Conservation (phyloP, 176 grass and related monocot species). For the Miscanthus lutarioriparius region DNA sequence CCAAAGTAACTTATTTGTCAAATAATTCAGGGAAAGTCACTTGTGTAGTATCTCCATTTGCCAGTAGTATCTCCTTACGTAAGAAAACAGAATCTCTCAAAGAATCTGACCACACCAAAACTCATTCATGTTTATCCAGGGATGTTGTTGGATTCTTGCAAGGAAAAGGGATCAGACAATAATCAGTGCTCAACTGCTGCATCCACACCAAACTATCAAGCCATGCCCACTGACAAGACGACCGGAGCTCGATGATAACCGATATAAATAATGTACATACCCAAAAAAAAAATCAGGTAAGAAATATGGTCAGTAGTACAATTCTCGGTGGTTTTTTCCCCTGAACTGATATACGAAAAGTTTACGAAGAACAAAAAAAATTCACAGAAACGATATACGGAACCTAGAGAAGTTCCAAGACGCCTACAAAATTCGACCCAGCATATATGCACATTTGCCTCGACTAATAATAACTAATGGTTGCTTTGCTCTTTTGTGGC, state of each 20-base stretch:
- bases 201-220: constrained; percentile 12
- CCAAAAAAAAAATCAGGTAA: not conserved
- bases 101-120: constrained; percentile 36
- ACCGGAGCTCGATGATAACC: not conserved
- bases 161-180: constrained; percentile 25
- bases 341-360: too few species aligned
- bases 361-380: too few species aligned
- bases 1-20: not conserved
- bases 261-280: too few species aligned
- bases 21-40: not conserved
- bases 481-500: too few species aligned
- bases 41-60: constrained; percentile 1
- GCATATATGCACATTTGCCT: too few species aligned
- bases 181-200: not conserved
- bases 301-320: not conserved
- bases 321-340: too few species aligned
- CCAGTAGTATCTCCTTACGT: not conserved
- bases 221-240: not conserved
- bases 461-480: too few species aligned
- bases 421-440: too few species aligned
- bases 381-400: too few species aligned
- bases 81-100: constrained; percentile 39
- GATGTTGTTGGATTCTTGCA: constrained; percentile 50
- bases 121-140: not conserved
- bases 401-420: too few species aligned